Percentiles rank a stretch among this genome's conserved stretches.
phyloP scores from a whole-genome alignment of 768 basidiomycete species.

The Cystofilobasidium bisporidii region DNA sequence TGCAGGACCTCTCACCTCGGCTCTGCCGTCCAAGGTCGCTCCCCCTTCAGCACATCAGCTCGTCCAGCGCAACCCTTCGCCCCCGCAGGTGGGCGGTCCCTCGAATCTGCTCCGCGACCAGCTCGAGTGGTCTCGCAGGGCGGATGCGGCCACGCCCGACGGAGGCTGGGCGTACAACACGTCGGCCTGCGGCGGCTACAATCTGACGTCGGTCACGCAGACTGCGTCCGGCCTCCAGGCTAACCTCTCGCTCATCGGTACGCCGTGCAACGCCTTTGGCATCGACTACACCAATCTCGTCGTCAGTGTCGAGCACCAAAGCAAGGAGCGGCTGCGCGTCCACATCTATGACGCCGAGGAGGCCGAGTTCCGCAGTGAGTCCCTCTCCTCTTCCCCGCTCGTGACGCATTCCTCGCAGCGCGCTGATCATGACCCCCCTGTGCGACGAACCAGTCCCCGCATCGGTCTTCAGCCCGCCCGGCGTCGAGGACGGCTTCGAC shows the following conservation, averaged over 20 bases:
- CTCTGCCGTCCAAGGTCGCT: neutral
- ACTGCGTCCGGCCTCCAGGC: slow-evolving; percentile 35
- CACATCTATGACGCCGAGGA: slow-evolving; percentile 40
- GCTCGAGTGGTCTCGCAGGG: neutral
- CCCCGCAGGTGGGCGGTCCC: neutral
- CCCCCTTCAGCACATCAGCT: neutral
- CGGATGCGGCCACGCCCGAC: neutral
- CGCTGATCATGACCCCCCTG: too few relatives aligned
- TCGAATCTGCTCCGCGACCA: neutral
- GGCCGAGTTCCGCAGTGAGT: slow-evolving; percentile 51
- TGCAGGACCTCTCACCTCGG: neutral
- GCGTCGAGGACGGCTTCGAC: slow-evolving; percentile 46
- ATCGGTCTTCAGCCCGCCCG: slow-evolving; percentile 50
- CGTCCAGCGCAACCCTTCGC: neutral
- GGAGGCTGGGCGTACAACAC: slow-evolving; percentile 1
- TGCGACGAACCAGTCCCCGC: slow-evolving; percentile 45
- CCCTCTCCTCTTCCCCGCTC: neutral
- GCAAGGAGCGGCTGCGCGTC: slow-evolving; percentile 36
- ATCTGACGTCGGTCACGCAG: slow-evolving; percentile 45
- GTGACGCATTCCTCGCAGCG: too few relatives aligned
- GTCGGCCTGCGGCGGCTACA: slow-evolving; percentile 47
- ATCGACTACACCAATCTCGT: slow-evolving; percentile 47
- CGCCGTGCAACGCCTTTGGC: slow-evolving; percentile 54
- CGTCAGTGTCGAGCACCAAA: slow-evolving; percentile 51
- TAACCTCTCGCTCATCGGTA: slow-evolving; percentile 19